Evolutionary conservation across 2,329 filamentous ascomycete species (phyloP), one percentile per base, ranked within the genome.

Genomic region (Ilyonectria mors-panacis): DNA sequence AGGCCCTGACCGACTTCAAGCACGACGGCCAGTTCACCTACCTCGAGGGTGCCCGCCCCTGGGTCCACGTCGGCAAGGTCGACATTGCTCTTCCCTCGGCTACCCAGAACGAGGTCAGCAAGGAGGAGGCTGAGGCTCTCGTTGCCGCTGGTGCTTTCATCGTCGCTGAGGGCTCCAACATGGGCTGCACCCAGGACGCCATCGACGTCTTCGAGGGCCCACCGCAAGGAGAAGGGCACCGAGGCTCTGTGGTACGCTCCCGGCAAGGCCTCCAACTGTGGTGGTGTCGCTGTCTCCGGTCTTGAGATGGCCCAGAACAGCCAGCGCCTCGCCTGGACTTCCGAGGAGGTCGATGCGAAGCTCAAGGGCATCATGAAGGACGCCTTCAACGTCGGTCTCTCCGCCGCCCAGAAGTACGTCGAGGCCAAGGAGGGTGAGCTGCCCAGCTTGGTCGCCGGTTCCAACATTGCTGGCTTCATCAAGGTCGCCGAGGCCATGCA

Each of bases 231-330:
- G 80, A 90, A 94, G 86, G 90, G 89, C 72, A 83, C 83, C 59
- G 80, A 84, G 7, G 90, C 93, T 67, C 91, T 97, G 82, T 99
- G 96, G 96, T 98, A 98, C 83, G 96, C 93, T 19, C 95, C 95
- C 57, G 95, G 94, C 76, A 98, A 98, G 90, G 96, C 96, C 35
- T 94, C 95, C 85, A 98, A 98, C 87, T 94, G 94, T 75, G 96
- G 96, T 82, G 96, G 96, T 87, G 96, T 98, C 65, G 96, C 96
- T 64, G 96, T 99, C 45, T 97, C 94, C 3, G 96, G 96, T 76
- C 90, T 99, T 50, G 96, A 99, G 89, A 99, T 99, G 96, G 95
- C 95, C 8, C 96, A 99, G 90, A 98, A 99, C 90, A 95, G 92
- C 73, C 85, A 92, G 82, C 92, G 95, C 68, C 87, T 98, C 73